Evolutionary conservation across 2,329 filamentous ascomycete species (phyloP).

Genomic region (Aspergillus unguis): DNA sequence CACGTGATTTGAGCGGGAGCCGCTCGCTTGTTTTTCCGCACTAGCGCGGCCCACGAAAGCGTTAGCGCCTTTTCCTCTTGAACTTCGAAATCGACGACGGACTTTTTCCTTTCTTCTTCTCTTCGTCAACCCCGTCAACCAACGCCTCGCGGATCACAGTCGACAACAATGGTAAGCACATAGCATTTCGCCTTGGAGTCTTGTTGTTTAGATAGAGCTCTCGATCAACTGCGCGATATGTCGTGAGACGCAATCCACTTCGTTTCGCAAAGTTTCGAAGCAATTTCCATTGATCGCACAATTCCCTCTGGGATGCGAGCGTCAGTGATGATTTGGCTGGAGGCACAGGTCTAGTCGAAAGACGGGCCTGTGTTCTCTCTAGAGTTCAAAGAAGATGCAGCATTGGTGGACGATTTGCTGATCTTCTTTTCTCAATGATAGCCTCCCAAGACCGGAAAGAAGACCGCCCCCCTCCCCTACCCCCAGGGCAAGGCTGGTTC

Average conservation of each 20-base stretch:
- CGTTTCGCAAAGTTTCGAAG: constrained; percentile 27
- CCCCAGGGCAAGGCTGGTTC: constrained; percentile 82
- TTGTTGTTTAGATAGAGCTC: constrained; percentile 29
- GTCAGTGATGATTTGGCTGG: constrained; percentile 53
- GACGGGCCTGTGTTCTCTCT: constrained; percentile 61
- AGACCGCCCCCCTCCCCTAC: constrained; percentile 95
- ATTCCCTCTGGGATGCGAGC: constrained; percentile 31
- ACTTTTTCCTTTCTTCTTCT: constrained; percentile 26
- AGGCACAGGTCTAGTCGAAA: constrained; percentile 49
- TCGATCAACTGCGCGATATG: constrained; percentile 40
- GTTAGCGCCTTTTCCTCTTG: constrained; percentile 22
- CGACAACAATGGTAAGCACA: constrained; percentile 62
- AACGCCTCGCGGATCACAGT: constrained; percentile 50
- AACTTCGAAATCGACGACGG: constrained; percentile 13
- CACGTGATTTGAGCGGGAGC: constrained; percentile 12
- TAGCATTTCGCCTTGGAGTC: constrained; percentile 40
- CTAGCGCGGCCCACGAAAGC: constrained; percentile 37
- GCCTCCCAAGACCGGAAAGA: constrained; percentile 98
- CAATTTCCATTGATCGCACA: constrained; percentile 37
- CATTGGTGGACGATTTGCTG: constrained; percentile 75
- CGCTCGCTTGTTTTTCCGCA: constrained; percentile 19
- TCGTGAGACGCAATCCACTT: constrained; percentile 30
- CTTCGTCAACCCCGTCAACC: constrained; percentile 45
- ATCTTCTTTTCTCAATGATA: constrained; percentile 99
- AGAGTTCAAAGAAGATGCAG: constrained; percentile 86